phyloP scores from a whole-genome alignment of 139 green algal species.

The Coccomyxa sp. region DNA sequence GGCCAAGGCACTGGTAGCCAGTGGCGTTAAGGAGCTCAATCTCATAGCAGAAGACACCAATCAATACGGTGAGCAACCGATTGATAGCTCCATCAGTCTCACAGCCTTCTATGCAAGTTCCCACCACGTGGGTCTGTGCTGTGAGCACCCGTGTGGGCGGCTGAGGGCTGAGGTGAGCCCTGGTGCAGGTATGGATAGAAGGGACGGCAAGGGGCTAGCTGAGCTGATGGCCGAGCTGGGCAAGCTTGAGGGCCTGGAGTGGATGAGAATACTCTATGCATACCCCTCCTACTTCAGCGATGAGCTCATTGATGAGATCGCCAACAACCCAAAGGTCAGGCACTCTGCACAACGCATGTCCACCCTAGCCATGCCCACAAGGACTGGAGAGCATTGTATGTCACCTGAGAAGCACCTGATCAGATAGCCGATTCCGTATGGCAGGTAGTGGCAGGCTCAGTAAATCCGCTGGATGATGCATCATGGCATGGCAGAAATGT shows the following conservation, averaged over 20 bases:
- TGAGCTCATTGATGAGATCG: constrained; percentile 84
- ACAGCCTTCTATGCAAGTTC: too few species aligned
- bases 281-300: constrained; percentile 81
- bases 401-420: not conserved
- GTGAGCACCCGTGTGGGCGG: too few species aligned
- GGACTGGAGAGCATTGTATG: not conserved
- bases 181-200: constrained; percentile 57
- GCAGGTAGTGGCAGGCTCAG: too few species aligned
- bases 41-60: constrained; percentile 88
- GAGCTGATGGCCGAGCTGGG: constrained; percentile 72
- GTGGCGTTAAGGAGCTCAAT: constrained; percentile 78
- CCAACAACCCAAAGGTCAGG: constrained; percentile 69
- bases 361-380: not conserved
- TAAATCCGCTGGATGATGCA: too few species aligned
- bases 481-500: too few species aligned
- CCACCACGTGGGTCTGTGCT: too few species aligned
- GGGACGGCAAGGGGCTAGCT: constrained; percentile 63
- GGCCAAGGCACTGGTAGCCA: constrained; percentile 57
- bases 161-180: not conserved
- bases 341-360: not conserved
- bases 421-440: not conserved
- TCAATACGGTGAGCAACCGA: constrained; percentile 51
- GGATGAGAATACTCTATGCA: constrained; percentile 85
- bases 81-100: too few species aligned
- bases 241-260: constrained; percentile 65